Conservation (phyloP, 345 rosid genomes). For the Eutrema yunnanense region DNA sequence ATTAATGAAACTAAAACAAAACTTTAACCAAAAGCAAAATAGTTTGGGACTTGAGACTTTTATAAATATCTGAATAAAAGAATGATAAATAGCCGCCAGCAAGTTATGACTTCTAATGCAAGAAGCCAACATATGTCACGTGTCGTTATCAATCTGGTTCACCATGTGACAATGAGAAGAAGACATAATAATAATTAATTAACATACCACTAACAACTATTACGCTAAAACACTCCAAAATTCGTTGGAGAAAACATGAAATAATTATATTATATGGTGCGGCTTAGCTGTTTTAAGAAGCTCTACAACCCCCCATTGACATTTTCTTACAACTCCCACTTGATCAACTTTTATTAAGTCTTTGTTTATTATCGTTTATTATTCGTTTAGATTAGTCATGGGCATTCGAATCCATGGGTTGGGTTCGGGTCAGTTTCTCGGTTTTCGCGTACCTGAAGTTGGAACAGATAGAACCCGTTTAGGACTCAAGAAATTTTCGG, state of each 20-base stretch:
- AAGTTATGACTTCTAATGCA: conserved; percentile 13
- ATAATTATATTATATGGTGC: conserved; percentile 8
- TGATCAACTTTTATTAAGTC: neutral
- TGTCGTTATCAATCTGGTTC: conserved; percentile 11
- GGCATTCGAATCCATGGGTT: too few species aligned
- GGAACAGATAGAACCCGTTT: too few species aligned
- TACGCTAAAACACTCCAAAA: neutral
- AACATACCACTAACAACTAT: conserved; percentile 19
- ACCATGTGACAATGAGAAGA: conserved; percentile 11
- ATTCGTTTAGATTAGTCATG: neutral
- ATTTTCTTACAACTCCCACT: neutral
- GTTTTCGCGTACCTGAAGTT: too few species aligned
- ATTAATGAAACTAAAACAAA: neutral
- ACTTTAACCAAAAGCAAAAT: neutral
- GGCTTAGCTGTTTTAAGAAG: conserved; percentile 20
- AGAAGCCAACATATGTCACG: conserved; percentile 7
- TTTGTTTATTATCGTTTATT: conserved; percentile 6
- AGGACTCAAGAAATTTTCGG: too few species aligned
- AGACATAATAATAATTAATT: neutral
- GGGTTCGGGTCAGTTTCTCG: too few species aligned
- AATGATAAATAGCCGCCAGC: conserved; percentile 1
- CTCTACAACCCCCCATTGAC: conserved; percentile 10
- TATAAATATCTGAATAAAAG: conserved; percentile 8
- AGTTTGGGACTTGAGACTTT: neutral
- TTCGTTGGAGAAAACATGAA: conserved; percentile 9